These are phyloP conservation scores for Digitaria exilis DNA, from an alignment of 202 grass and related monocot species.

Conservation along the genomic window DNA sequence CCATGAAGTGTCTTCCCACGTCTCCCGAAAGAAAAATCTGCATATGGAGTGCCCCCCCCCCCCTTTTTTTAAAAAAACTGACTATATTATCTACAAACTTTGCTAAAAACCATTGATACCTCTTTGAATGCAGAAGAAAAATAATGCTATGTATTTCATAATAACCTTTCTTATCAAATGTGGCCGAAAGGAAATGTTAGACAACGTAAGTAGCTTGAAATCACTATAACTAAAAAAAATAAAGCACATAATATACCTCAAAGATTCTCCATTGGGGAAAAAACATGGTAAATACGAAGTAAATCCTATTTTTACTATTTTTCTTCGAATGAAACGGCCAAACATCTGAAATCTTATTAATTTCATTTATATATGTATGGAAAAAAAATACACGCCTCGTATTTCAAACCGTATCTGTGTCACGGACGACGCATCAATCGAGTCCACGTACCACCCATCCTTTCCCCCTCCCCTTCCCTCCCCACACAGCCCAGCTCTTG, in stretches of 20 bases:
- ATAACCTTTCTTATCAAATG: neutral
- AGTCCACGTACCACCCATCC: conserved; percentile 13
- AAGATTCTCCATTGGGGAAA: neutral
- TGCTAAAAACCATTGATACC: neutral
- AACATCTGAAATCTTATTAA: neutral
- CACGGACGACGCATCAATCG: conserved; percentile 2
- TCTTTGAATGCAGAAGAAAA: neutral
- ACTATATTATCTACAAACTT: neutral
- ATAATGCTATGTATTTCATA: neutral
- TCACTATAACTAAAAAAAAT: neutral
- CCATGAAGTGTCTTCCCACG: neutral
- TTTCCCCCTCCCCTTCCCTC: neutral
- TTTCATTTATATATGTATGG: neutral
- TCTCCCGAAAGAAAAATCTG: neutral
- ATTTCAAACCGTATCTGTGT: conserved; percentile 15
- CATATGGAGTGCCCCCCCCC: too few relatives aligned
- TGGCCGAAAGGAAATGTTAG: neutral
- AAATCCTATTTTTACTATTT: neutral
- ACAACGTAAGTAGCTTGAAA: neutral
- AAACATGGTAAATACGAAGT: neutral
- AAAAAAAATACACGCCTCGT: neutral
- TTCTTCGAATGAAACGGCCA: neutral
- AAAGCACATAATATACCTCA: neutral
- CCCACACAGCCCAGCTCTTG: neutral
- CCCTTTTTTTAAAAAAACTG: neutral